Evolutionary conservation across 2,329 filamentous ascomycete genomes (phyloP), one percentile per base, ranked within the genome.

Genomic region (Dissoconium aciculare): DNA sequence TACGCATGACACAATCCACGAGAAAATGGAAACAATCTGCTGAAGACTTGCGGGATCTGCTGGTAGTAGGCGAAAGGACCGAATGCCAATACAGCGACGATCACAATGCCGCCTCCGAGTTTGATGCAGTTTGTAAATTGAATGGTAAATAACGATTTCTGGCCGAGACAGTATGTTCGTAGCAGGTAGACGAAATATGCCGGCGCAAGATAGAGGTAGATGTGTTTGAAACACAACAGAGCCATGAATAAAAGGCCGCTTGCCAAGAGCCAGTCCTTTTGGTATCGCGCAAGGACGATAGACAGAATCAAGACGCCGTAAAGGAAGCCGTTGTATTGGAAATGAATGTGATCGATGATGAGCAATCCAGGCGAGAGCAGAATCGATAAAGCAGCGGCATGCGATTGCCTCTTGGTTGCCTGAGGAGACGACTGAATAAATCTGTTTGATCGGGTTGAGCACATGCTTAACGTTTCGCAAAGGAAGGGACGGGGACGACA

Each of bases 271-370:
- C 79, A 79, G 8, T 77, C 77, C 49, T 70, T 72, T 45, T 76
- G 72, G 11, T 39, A 36, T 30, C 82, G 74, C 5, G 84, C 83
- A 36, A 91, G 61, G 2, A 91, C 78, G 28, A 98, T 67, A 2
- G 89, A 95, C 32, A 87, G 65, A 21, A 95, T 70, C 30, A 98
- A 64, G 26, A 95, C 63, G 21, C 89, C 89, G 53, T 95, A 98
- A 58, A 98, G 73, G 58, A 85, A 84, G 24, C 89, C 87, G 61
- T 98, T 98, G 63, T 98, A 98, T 63, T 98, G 89, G 56, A 98
- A 98, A 56, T 94, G 85, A 41, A 94, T 87, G 54, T 98, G 89
- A 51, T 98, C 89, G 54, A 98, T 95, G 52, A 98, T 91, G 37
- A 98, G 66, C 19, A 98, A 70, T 2, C 87, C 89, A 0, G 89